Evolutionary conservation across 768 basidiomycete species (phyloP).

Genomic region (Lentinula detonsa): DNA sequence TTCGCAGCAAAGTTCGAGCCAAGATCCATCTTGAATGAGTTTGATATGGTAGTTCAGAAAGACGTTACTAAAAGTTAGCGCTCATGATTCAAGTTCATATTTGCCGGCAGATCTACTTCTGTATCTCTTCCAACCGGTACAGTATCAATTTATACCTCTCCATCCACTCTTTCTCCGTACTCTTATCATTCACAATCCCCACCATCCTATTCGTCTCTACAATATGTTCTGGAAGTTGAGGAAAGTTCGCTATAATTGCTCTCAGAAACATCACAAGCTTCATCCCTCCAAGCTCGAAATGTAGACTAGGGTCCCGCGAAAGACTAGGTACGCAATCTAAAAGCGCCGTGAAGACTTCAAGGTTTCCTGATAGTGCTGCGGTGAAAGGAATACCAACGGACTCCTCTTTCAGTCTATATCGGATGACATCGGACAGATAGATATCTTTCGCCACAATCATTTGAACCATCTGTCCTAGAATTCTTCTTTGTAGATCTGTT

Average conservation of each 20-base stretch:
- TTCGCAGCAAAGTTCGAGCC: conserved; percentile 59
- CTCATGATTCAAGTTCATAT: not conserved
- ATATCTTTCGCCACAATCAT: not conserved
- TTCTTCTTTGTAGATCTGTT: not conserved
- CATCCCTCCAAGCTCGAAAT: not conserved
- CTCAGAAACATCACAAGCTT: not conserved
- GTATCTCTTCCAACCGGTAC: not conserved
- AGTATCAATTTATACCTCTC: not conserved
- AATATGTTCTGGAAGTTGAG: not conserved
- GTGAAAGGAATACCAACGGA: not conserved
- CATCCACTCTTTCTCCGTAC: not conserved
- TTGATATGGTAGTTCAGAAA: not conserved
- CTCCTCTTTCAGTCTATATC: not conserved
- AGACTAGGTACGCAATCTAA: not conserved
- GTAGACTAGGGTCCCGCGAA: not conserved
- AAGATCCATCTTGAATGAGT: conserved; percentile 45
- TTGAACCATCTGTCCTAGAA: not conserved
- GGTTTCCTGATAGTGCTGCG: not conserved
- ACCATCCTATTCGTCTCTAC: not conserved
- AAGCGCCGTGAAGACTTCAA: not conserved
- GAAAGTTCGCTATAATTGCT: not conserved
- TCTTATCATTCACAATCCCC: not conserved
- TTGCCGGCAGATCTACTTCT: not conserved
- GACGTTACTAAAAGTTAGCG: not conserved
- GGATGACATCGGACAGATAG: not conserved